Base-by-base conservation (phyloP, 2,329 filamentous ascomycete genomes). In the Sporothrix mexicana region DNA sequence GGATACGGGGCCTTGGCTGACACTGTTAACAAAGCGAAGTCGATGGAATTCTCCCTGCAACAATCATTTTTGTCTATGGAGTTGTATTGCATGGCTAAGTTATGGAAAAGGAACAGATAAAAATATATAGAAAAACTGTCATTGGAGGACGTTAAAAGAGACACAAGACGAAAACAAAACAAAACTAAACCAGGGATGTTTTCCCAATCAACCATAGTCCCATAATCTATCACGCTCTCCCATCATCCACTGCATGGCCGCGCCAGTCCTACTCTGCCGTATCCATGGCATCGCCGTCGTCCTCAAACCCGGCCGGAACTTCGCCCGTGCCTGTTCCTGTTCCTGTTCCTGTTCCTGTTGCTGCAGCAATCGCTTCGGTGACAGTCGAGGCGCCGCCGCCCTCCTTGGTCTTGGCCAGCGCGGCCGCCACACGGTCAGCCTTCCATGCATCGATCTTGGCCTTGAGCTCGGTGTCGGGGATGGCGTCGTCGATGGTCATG, bases 401-500 rank as follows among this genome's bases (percentile, higher is more conserved):
- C 7, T 69, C 67, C 47, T 13, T 61, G 47, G 45, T 45, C 75
- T 83, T 84, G 0, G 83, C 81, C 76, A 78, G 85, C 0, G 81
- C 80, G 1, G 83, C 82, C 51, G 84, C 82, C n/a, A 88, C 81
- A 73, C 82, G 84, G 77, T 85, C 85, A 41, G 84, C 83, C 75
- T 85, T 86, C 87, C 87, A 89, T 71, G 81, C 80, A 51, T 85
- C 82, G 73, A 89, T 88, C 77, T 81, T 82, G 67, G 80, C 80
- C 75, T 83, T 84, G 67, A 90, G 78, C 71, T 87, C 87, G 59
- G 81, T 81, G 57, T 85, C 85, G 1, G 87, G 87, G 23, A 87
- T 79, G 0, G 86, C 86, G 76, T 90, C 87, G 2, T 88, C 86
- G 51, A 88, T 85, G 20, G 85, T 87, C 88, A 90, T 90, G 17